These are phyloP conservation scores for Phytophthora pseudosyringae DNA, from an alignment of 352 stramenopile genomes.

Conservation along the genomic window DNA sequence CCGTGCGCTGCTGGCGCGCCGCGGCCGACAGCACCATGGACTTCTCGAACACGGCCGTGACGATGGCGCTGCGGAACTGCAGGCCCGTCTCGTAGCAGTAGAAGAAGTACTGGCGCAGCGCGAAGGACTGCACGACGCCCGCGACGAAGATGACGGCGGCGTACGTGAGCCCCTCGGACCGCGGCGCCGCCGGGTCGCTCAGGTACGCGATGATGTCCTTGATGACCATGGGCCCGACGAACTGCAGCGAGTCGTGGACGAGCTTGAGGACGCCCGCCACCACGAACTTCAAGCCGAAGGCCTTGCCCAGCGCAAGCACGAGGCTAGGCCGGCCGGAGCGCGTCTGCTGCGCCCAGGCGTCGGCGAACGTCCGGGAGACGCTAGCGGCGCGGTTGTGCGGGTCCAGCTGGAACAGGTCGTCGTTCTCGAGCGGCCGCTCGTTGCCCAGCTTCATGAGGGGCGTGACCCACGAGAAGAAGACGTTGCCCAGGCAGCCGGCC, in stretches of 20 bases:
- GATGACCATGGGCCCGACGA: constrained; percentile 84
- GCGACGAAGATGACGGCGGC: constrained; percentile 69
- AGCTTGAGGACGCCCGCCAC: constrained; percentile 76
- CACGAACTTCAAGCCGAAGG: constrained; percentile 66
- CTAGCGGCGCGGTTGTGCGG: constrained; percentile 64
- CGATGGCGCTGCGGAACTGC: constrained; percentile 76
- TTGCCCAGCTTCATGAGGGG: constrained; percentile 88
- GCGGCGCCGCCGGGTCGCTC: constrained; percentile 61
- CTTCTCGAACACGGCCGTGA: constrained; percentile 81
- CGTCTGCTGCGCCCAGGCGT: constrained; percentile 52
- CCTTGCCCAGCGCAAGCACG: constrained; percentile 47
- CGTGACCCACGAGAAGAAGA: constrained; percentile 91
- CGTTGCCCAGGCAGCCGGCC: constrained; percentile 51
- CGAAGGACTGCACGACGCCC: constrained; percentile 80
- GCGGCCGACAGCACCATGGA: constrained; percentile 86
- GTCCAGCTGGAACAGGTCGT: constrained; percentile 89
- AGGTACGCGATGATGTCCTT: constrained; percentile 88
- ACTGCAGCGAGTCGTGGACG: constrained; percentile 85
- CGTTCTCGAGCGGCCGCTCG: constrained; percentile 73
- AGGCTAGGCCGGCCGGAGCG: constrained; percentile 51
- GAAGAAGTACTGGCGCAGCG: constrained; percentile 86
- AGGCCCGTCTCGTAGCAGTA: constrained; percentile 84
- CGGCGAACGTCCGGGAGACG: constrained; percentile 54
- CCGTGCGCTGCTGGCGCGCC: constrained; percentile 76
- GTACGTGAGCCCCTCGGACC: constrained; percentile 68